A percentile compares a stretch with the other conserved stretches of the same genome.
These are phyloP conservation scores for Lactifluus volemus DNA, from an alignment of 768 basidiomycete genomes.

Conservation along the genomic window DNA sequence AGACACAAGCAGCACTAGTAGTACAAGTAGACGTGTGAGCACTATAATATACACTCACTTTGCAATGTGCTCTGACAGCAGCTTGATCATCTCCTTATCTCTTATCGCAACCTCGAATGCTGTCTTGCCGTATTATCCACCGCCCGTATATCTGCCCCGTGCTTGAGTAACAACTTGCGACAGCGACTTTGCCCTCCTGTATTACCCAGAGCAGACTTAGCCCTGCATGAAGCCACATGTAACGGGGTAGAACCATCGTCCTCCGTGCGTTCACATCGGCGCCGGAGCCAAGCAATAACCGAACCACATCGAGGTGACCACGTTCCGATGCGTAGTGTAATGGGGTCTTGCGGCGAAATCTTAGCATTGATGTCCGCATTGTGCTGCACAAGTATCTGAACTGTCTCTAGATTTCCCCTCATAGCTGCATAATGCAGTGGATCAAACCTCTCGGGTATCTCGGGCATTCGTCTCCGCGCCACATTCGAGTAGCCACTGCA, in stretches of 20 bases:
- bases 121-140: neutral
- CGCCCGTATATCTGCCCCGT: neutral
- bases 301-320: neutral
- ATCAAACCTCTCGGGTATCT: neutral
- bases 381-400: neutral
- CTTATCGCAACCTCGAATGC: neutral
- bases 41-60: neutral
- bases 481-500: neutral
- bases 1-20: no score
- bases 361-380: neutral
- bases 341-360: conserved; percentile 19
- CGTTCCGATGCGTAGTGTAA: neutral
- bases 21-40: no score
- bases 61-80: neutral
- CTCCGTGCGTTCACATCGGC: neutral
- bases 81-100: neutral
- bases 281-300: neutral
- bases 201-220: no score
- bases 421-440: neutral
- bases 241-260: neutral
- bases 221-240: neutral
- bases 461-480: neutral
- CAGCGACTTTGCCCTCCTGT: neutral
- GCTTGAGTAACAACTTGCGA: neutral
- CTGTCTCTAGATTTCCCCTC: neutral